Evolutionary conservation across 177 flowering plant species (phyloP), one percentile per base, ranked within the genome.

Genomic region (Vitis hybrid): DNA sequence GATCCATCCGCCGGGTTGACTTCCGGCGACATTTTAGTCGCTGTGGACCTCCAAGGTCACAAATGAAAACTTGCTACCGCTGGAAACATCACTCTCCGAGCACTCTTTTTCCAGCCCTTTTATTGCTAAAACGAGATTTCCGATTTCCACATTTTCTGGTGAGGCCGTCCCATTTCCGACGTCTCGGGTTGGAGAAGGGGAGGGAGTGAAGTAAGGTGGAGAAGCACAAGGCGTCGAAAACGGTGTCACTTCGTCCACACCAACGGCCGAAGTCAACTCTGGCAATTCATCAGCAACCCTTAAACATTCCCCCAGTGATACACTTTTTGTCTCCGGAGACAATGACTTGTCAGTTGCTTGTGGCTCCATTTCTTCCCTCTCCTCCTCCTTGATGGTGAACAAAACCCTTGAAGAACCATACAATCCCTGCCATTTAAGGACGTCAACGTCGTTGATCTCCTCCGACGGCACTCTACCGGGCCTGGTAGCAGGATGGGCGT

Each of bases 381-480:
- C 89, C 68, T 89, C 90, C 56, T 85, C 92, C 18, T 79, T 81
- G 28, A 89, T 86, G 1, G 94, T 86, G 70, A 74, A 85, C 72
- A 89, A 59, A 14, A 77, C 17, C 76, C 89, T 81, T 2, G 89
- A 73, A 3, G 78, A 80, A 14, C 87, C 85, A 61, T 78, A 72
- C 72, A 84, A 17, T 11, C 52, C 75, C 20, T 62, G 69, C 80
- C 77, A 69, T 66, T 81, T 85, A 22, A 60, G 17, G 52, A 77
- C 9, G 7, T 84, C 83, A 2, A 62, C 76, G 2, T 33, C 70
- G 2, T 54, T 80, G 53, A 10, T 12, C 20, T 68, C 65, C 3
- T 11, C 55, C 38, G 10, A 66, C 57, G 63, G 59, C 38, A 2
- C 31, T 1, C 33, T 56, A 11, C 19, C 6, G 28, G 67, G 1